Percentiles rank a stretch among this genome's conserved stretches.
These are phyloP conservation scores for Digitaria exilis DNA, from an alignment of 202 grass and related monocot genomes.

Conservation along the genomic window DNA sequence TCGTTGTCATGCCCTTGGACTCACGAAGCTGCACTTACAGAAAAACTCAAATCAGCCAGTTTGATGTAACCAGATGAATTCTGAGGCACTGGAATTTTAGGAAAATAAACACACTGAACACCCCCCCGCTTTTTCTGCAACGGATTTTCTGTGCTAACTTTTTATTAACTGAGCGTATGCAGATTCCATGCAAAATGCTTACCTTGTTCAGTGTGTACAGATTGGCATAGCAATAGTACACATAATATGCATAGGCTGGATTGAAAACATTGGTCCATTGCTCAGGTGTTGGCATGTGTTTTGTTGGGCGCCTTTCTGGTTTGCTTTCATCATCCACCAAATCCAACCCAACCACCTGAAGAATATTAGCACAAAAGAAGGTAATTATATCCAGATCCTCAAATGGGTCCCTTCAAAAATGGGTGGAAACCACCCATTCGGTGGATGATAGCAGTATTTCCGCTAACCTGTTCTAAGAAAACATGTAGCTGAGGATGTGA, in stretches of 20 bases:
- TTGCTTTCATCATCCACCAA: constrained; percentile 99
- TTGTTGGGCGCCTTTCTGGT: constrained; percentile 92
- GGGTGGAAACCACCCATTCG: not conserved
- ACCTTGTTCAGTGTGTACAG: constrained; percentile 95
- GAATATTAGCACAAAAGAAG: constrained; percentile 30
- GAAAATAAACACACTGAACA: not conserved
- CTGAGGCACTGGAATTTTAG: not conserved
- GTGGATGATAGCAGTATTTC: constrained; percentile 25
- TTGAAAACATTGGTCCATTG: constrained; percentile 97
- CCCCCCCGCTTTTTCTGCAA: not conserved
- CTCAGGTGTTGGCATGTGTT: constrained; percentile 92
- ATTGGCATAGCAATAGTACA: constrained; percentile 95
- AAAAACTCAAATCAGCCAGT: constrained; percentile 6
- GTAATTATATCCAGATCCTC: not conserved
- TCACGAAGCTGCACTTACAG: constrained; percentile 67
- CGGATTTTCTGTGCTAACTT: not conserved
- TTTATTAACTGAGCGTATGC: not conserved
- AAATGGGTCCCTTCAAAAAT: not conserved
- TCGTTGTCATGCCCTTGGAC: constrained; percentile 85
- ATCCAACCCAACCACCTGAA: constrained; percentile 94
- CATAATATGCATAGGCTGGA: constrained; percentile 93
- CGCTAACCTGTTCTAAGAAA: constrained; percentile 90
- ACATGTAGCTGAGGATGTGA: constrained; percentile 93
- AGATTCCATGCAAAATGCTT: not conserved
- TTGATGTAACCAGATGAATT: constrained; percentile 3